These are phyloP conservation scores for Tubosaeta sp. DNA, from an alignment of 768 basidiomycete species.

Conservation along the genomic window DNA sequence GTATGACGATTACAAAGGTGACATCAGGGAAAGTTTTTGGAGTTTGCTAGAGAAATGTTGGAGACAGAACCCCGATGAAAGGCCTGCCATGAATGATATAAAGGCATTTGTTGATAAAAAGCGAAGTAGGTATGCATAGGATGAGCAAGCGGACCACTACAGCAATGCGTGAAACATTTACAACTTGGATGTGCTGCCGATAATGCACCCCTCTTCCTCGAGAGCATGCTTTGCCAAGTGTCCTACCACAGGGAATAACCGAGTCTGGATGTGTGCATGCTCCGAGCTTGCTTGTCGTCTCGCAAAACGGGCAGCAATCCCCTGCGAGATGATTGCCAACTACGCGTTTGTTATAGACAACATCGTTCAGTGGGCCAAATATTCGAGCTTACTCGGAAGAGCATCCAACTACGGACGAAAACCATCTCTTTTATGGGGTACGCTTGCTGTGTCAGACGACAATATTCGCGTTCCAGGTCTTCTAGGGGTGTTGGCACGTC, in stretches of 20 bases:
- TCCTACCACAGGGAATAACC: conserved; percentile 59
- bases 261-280: conserved; percentile 46
- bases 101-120: conserved; percentile 19
- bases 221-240: conserved; percentile 55
- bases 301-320: conserved; percentile 84
- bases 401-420: conserved; percentile 83
- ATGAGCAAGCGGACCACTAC: background rate
- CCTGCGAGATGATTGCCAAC: conserved; percentile 82
- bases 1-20: conserved; percentile 16
- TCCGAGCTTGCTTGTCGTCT: conserved; percentile 89
- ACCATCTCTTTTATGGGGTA: conserved; percentile 78
- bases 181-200: conserved; percentile 24
- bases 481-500: conserved; percentile 62
- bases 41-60: conserved; percentile 18
- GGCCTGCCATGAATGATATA: conserved; percentile 14
- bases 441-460: conserved; percentile 54
- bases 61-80: conserved; percentile 6
- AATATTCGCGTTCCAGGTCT: conserved; percentile 80
- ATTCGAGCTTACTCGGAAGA: conserved; percentile 58
- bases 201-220: conserved; percentile 45
- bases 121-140: conserved; percentile 11
- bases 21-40: conserved; percentile 19
- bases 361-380: background rate
- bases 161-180: conserved; percentile 5
- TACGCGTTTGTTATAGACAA: conserved; percentile 23